Evolutionary conservation across 768 basidiomycete genomes (phyloP).

Genomic region (Crucibulum laeve): DNA sequence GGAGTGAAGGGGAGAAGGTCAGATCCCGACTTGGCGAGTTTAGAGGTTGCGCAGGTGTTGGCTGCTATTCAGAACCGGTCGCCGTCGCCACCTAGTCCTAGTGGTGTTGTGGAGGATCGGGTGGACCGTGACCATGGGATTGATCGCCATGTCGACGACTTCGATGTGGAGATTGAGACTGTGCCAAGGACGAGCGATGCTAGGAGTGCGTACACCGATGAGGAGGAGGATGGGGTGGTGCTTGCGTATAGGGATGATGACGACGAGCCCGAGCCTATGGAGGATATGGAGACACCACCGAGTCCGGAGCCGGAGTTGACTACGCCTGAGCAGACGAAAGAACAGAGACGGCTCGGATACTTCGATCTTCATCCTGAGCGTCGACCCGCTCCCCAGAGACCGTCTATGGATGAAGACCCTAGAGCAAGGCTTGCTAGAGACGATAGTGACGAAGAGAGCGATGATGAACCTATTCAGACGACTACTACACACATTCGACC

Average conservation of each 20-base stretch:
- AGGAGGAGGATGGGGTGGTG: constrained; percentile 18
- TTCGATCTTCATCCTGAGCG: constrained; percentile 80
- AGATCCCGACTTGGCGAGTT: constrained; percentile 70
- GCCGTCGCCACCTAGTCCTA: constrained; percentile 30
- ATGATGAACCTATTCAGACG: constrained; percentile 12
- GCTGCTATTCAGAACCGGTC: constrained; percentile 47
- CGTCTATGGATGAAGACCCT: constrained; percentile 30
- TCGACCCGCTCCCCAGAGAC: constrained; percentile 29
- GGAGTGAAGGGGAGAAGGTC: constrained; percentile 21
- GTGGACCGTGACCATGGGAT: constrained; percentile 31
- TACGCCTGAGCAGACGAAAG: constrained; percentile 25
- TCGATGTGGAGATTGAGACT: constrained; percentile 47
- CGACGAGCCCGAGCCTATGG: constrained; percentile 15
- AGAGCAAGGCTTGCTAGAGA: constrained; percentile 30
- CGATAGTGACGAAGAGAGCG: constrained; percentile 30
- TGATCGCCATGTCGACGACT: constrained; percentile 34
- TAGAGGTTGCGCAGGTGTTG: constrained; percentile 70
- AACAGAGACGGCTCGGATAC: constrained; percentile 55
- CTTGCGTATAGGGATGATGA: constrained; percentile 15
- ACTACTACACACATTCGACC: constrained; percentile 5
- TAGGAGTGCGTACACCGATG: constrained; percentile 19
- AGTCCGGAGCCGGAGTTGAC: constrained; percentile 15
- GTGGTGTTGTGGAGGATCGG: constrained; percentile 26
- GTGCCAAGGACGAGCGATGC: constrained; percentile 32
- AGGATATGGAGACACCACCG: constrained; percentile 21